A percentile compares a stretch with the other conserved stretches of the same genome.
These are phyloP conservation scores for Botrytis galanthina DNA, from an alignment of 2,329 filamentous ascomycete genomes.

Conservation along the genomic window DNA sequence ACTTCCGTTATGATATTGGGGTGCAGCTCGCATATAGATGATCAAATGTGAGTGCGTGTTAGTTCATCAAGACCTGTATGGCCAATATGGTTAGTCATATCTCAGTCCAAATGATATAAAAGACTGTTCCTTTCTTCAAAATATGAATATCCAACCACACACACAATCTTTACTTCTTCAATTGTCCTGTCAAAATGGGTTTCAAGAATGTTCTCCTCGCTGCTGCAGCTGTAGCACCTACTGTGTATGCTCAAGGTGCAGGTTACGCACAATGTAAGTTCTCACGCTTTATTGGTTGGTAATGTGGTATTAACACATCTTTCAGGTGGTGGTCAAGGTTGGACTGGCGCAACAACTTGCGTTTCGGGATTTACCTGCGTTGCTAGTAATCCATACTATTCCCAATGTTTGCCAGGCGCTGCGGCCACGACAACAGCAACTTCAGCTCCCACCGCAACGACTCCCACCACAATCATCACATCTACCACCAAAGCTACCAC, in stretches of 20 bases:
- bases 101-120: constrained; percentile 12
- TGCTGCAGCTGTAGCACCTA: constrained; percentile 37
- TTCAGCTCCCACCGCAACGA: constrained; percentile 23
- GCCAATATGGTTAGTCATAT: background rate
- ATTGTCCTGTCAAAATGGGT: constrained; percentile 29
- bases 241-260: constrained; percentile 31
- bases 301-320: background rate
- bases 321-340: constrained; percentile 34
- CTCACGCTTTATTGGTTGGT: background rate
- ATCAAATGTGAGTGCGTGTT: background rate
- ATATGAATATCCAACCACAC: background rate
- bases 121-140: background rate
- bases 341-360: constrained; percentile 34
- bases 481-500: constrained; percentile 16
- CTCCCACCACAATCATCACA: constrained; percentile 20
- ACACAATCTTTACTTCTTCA: constrained; percentile 13
- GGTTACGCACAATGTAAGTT: constrained; percentile 36
- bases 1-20: constrained; percentile 25
- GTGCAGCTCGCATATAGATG: background rate
- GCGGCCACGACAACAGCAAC: constrained; percentile 25
- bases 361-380: constrained; percentile 34
- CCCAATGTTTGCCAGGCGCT: constrained; percentile 35
- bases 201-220: constrained; percentile 32
- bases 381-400: constrained; percentile 32
- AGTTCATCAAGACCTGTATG: background rate